Evolutionary conservation across 805 yeast species (phyloP).

Genomic region (Komagataella phaffii): DNA sequence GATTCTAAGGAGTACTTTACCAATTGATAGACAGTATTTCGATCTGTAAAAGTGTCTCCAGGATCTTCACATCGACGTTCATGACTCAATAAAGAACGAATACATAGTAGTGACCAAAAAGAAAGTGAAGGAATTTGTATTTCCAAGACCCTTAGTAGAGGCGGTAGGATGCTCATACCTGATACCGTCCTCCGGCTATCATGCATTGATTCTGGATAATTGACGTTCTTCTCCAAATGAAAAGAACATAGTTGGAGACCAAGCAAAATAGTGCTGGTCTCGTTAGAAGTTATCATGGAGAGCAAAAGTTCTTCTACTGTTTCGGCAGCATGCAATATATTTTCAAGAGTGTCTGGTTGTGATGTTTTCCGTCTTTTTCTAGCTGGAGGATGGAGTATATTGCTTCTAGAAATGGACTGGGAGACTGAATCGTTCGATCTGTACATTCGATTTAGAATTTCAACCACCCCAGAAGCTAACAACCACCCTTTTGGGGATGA

Average conservation of each 20-base stretch:
- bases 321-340: not conserved
- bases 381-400: not conserved
- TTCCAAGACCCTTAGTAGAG: not conserved
- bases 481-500: not conserved
- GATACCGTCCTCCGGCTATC: not conserved
- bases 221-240: not conserved
- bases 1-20: conserved; percentile 22
- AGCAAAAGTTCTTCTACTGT: not conserved
- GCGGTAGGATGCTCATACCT: not conserved
- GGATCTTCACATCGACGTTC: not conserved
- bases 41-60: not conserved
- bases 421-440: not conserved
- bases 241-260: not conserved
- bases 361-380: not conserved
- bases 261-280: not conserved
- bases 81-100: not conserved
- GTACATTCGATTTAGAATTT: not conserved
- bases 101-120: conserved; percentile 4
- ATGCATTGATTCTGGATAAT: not conserved
- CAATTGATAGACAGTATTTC: conserved; percentile 10
- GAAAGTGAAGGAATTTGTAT: not conserved
- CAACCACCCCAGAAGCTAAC: not conserved
- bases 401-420: not conserved
- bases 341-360: not conserved
- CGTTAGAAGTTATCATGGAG: not conserved